Base-by-base conservation (phyloP, 805 yeast genomes). In the Nakazawaea holstii region DNA sequence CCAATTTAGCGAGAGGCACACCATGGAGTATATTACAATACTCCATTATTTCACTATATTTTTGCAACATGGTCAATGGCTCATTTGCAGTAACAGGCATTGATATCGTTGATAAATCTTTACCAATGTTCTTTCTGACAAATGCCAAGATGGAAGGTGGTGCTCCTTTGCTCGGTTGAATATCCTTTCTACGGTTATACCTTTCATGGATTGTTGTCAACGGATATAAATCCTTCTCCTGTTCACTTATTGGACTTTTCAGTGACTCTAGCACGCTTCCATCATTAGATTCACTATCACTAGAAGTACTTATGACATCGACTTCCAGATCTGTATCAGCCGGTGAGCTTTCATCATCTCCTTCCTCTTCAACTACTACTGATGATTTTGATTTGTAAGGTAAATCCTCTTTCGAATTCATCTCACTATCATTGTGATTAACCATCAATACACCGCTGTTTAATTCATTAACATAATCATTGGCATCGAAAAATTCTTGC, bases 11-110 rank as follows among this genome's bases (percentile, higher is more conserved):
- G 4, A 65, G 59, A n/a, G 77, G 61, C 0, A 95, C 87, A 35
- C 76, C 73, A 52, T 81, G 80, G 39, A 94, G 67, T 36, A 94
- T 59, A 39, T 76, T 68, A 31, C 87, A 64, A 61, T 88, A 88
- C 63, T 94, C 99, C 59, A 87, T 73, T 40, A 80, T 64, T 62
- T 94, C 99, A 0, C 94, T 73, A 55, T 83, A 79, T 52, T 82
- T 77, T 62, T 94, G 96, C 48, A 92, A 70, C 28, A 87, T 79
- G 0, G 95, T 79, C 20, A 92, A 61, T 0, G 99, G 99, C 64
- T 94, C 99, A 66, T 94, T 94, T 46, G 90, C 77, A 1, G 94
- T 82, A 7, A 94, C 96, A 1, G 99, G 99, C 91, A 92, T 90
- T 0, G 96, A 82, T 39, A 91, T 77, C 1, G 89, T 74, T 0